Evolutionary conservation across 352 stramenopile genomes (phyloP).

Genomic region (Globisporangium cederbergense): DNA sequence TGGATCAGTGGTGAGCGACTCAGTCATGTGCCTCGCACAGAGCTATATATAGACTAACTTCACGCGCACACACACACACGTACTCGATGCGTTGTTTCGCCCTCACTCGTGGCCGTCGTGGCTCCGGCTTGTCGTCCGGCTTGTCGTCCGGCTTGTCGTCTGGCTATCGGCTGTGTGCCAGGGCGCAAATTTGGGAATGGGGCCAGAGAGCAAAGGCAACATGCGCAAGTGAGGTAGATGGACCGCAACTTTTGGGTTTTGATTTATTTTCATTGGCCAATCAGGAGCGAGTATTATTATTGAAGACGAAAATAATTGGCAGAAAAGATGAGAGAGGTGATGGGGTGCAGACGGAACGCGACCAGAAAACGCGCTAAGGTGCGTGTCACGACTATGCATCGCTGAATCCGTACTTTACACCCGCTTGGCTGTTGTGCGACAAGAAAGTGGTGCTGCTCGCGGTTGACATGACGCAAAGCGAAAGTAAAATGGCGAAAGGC

Average conservation of each 20-base stretch:
- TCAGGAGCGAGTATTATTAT: background rate
- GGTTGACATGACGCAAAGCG: background rate
- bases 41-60: background rate
- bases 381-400: background rate
- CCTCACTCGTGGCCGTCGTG: background rate
- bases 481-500: background rate
- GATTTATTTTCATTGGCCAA: slow-evolving; percentile 1
- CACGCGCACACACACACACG: background rate
- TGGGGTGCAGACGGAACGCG: background rate
- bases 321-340: background rate
- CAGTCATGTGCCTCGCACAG: background rate
- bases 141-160: background rate
- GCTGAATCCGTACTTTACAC: slow-evolving; percentile 3
- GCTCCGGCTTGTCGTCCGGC: background rate
- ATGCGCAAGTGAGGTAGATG: background rate
- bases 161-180: background rate
- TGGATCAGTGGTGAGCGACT: background rate
- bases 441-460: background rate
- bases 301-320: background rate
- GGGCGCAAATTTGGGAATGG: slow-evolving; percentile 5
- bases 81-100: background rate
- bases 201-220: background rate
- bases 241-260: background rate
- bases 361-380: slow-evolving; percentile 1
- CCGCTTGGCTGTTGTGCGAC: background rate